Evolutionary conservation across 345 rosid species (phyloP), one percentile per base, ranked within the genome.

Genomic region (Moricandia arvensis): DNA sequence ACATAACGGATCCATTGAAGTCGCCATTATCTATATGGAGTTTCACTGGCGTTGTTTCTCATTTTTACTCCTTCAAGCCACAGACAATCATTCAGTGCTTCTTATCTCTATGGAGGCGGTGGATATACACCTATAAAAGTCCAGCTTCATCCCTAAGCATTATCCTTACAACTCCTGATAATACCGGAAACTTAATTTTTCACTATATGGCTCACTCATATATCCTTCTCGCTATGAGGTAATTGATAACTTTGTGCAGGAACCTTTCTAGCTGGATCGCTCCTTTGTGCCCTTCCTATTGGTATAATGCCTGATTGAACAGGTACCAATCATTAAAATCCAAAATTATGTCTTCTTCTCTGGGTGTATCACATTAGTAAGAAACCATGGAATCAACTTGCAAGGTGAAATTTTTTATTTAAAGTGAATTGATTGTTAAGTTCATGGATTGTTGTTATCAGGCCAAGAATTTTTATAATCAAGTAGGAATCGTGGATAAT

Each of bases 291-390:
- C 27, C 95, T 96, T 80, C 97, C 98, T 62, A 89, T 94, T 78
- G 98, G 98, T 49, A 72, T 94, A 76, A 94, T 94, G 99, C 99
- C 97, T 94, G 99, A 81, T 94, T 67, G 99, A 94, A 76, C 99
- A 94, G 91, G 98, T 88, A 66, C 78, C 29, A 49, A n/a, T 34
- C 66, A 27, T 17, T n/a, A 6, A 37, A 24, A 62, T 47, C 63
- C 31, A 53, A 27, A 17, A 27, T 49, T 51, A 2, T 49, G 30
- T 41, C 49, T 57, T 8, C 51, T 7, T 21, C 35, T 17, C 8
- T 54, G 66, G 5, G 17, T 31, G 33, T 66, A 6, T 35, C 16
- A 63, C 37, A 5, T 30, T 18, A 16, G 66, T 30, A 47, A 49
- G 34, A 49, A 65, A 47, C 51, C 77, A 72, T 30, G 41, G 24